Conservation (phyloP, 2,329 filamentous ascomycete species). For the Leptographium procerum region DNA sequence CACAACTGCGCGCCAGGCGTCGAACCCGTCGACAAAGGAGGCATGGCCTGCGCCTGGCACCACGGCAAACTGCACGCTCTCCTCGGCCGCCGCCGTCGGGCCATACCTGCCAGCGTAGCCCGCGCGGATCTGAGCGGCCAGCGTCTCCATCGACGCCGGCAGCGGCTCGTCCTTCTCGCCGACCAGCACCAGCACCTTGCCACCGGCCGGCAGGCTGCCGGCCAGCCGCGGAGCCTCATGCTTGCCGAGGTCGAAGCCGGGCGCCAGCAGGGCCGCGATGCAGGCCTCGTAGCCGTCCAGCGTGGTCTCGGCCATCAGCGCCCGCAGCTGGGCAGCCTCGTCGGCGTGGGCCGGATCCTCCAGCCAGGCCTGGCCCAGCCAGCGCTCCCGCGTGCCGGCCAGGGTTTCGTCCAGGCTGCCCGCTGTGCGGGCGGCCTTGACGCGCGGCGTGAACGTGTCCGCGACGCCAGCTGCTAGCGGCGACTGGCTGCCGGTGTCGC, state of each 20-base stretch:
- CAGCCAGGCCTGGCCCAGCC: conserved; percentile 25
- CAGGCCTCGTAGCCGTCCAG: conserved; percentile 31
- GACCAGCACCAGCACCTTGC: conserved; percentile 26
- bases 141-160: conserved; percentile 24
- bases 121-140: conserved; percentile 24
- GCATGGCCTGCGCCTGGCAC: conserved; percentile 27
- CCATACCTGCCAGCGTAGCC: conserved; percentile 15
- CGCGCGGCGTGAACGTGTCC: conserved; percentile 25
- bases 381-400: conserved; percentile 5
- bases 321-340: conserved; percentile 2
- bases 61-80: conserved; percentile 21
- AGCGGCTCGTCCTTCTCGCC: conserved; percentile 30
- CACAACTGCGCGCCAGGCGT: conserved; percentile 19
- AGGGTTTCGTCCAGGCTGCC: background rate
- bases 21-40: conserved; percentile 25
- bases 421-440: conserved; percentile 20
- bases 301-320: conserved; percentile 25
- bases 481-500: conserved; percentile 29
- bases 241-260: conserved; percentile 25
- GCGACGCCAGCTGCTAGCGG: conserved; percentile 15
- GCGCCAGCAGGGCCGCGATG: conserved; percentile 25
- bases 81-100: background rate
- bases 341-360: conserved; percentile 17
- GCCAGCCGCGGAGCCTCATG: conserved; percentile 20
- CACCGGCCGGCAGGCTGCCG: conserved; percentile 14